Evolutionary conservation across 306 rosid species (phyloP), one percentile per base, ranked within the genome.

Genomic region (Cotoneaster glaucophyllus): DNA sequence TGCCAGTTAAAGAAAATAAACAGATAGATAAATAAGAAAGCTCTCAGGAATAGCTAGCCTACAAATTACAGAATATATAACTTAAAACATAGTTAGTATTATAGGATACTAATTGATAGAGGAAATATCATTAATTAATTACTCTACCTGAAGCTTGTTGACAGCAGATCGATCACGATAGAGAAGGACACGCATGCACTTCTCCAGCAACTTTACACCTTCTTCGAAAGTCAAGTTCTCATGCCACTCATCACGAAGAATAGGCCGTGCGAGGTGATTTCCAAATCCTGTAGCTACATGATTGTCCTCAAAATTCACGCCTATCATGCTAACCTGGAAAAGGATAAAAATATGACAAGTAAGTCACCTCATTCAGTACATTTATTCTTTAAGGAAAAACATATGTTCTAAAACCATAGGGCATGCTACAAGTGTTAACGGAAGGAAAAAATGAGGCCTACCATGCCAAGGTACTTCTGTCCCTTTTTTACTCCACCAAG

Each of bases 161-260:
- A 89, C 85, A 69, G 94, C 94, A 78, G 99, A 95, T 70, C 99
- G 80, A 81, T 95, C 99, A 73, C 97, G 99, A 74, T 92, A 95
- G 13, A 95, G 88, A 57, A 95, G 97, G 56, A 95, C 97, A 37
- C 97, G 90, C 97, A 95, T 95, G 87, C 99, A 95, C 76, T 95
- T 95, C 89, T 92, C 99, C 69, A 95, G 87, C 71, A 95, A 79
- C 86, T 88, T 90, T 75, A 95, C 92, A 4, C 90, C 99, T 67
- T 92, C 99, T 89, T 90, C 99, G 53, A 87, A 90, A 74, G 91
- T 87, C 89, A 95, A 84, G 73, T 90, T 82, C 71, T 87, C 97
- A 73, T 86, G 91, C 99, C 99, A 95, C 85, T 92, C 99, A 12
- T 90, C 99, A 61, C 97, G 99, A 65, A 92, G 99, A 85, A 95